These are phyloP conservation scores for Tricholoma saponaceum DNA, from an alignment of 768 basidiomycete genomes.

Conservation along the genomic window DNA sequence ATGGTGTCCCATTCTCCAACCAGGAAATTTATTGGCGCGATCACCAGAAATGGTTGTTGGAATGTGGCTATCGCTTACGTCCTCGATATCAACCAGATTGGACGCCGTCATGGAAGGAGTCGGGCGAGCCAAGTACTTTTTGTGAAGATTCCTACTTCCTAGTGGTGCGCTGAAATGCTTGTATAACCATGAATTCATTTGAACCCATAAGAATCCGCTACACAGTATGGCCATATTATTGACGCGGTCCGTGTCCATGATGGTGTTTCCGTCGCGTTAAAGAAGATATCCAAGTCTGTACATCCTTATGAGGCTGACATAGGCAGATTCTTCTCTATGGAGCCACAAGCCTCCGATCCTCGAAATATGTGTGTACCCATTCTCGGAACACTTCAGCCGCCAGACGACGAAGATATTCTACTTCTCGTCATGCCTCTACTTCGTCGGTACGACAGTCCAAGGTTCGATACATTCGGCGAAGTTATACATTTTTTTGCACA, in stretches of 20 bases:
- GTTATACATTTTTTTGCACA: neutral
- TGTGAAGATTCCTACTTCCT: neutral
- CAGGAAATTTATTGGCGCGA: constrained; percentile 11
- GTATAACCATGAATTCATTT: neutral
- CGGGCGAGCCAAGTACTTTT: neutral
- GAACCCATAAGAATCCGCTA: neutral
- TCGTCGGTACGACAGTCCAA: constrained; percentile 8
- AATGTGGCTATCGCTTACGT: constrained; percentile 28
- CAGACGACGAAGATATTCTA: constrained; percentile 8
- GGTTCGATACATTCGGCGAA: constrained; percentile 21
- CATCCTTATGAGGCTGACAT: constrained; percentile 27
- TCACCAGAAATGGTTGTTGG: constrained; percentile 22
- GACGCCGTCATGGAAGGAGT: neutral
- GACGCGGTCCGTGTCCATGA: constrained; percentile 26
- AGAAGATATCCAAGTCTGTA: constrained; percentile 6
- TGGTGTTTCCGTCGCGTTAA: constrained; percentile 22
- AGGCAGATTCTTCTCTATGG: constrained; percentile 14
- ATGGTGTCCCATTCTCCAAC: neutral
- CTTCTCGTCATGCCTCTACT: constrained; percentile 24
- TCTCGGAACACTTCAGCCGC: constrained; percentile 13
- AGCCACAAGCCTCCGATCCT: constrained; percentile 8
- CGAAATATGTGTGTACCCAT: constrained; percentile 31
- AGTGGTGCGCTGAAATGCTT: neutral
- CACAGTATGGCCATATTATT: constrained; percentile 12
- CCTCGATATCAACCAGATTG: constrained; percentile 23